Conservation (phyloP, 306 rosid species). For the Acacia crassicarpa region DNA sequence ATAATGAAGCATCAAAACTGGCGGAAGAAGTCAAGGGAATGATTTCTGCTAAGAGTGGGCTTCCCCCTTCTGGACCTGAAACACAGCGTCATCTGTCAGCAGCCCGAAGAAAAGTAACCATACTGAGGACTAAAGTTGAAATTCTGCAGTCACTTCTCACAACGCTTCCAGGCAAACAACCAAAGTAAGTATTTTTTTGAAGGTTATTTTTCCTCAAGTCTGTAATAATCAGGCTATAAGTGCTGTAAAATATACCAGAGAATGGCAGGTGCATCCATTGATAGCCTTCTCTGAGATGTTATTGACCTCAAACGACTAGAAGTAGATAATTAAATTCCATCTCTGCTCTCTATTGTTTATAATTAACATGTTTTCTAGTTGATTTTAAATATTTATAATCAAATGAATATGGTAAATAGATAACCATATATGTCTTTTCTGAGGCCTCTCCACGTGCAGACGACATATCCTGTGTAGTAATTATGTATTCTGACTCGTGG, state of each 20-base stretch:
- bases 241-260: not conserved
- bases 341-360: not conserved
- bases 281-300: not conserved
- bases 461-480: not conserved
- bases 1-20: conserved; percentile 48
- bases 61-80: conserved; percentile 47
- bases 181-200: conserved; percentile 29
- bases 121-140: conserved; percentile 47
- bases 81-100: conserved; percentile 43
- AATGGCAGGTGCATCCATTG: not conserved
- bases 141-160: conserved; percentile 43
- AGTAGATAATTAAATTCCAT: not conserved
- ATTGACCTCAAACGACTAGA: not conserved
- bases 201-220: not conserved
- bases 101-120: conserved; percentile 48
- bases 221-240: not conserved
- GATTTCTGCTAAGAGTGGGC: conserved; percentile 40
- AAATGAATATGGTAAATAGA: not conserved
- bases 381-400: not conserved
- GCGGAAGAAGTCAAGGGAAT: conserved; percentile 40
- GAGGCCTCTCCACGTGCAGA: not conserved
- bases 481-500: not conserved
- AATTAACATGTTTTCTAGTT: not conserved
- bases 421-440: not conserved
- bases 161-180: conserved; percentile 38